Evolutionary conservation across 371 early-diverging fungal species (phyloP).

Genomic region (Zancudomyces culisetae): DNA sequence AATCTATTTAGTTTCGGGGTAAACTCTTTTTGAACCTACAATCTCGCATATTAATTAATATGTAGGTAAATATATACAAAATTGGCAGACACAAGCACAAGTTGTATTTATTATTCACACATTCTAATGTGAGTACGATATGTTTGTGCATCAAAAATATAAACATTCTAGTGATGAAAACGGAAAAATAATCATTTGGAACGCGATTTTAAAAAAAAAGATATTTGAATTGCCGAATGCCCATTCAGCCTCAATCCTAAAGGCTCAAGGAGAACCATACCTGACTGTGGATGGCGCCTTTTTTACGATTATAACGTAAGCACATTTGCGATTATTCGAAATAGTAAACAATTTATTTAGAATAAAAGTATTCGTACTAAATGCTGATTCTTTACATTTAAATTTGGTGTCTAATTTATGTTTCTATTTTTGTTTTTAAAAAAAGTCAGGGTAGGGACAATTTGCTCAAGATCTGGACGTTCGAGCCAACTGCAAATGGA

Average conservation of each 20-base stretch:
- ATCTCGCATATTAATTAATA: no score
- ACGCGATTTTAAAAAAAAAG: background rate
- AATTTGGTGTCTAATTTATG: background rate
- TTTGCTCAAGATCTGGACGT: background rate
- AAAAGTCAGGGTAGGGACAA: constrained; percentile 4
- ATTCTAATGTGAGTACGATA: no score
- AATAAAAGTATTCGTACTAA: background rate
- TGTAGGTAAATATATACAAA: no score
- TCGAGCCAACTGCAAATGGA: background rate
- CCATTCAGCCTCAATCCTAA: background rate
- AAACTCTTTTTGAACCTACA: no score
- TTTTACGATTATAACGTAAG: background rate
- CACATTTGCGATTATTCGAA: background rate
- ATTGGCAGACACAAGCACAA: no score
- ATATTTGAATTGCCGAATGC: background rate
- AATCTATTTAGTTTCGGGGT: no score
- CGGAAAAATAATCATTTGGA: background rate
- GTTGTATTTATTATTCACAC: no score
- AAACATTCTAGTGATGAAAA: background rate
- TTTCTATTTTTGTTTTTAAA: no score
- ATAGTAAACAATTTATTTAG: background rate
- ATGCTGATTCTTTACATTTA: background rate
- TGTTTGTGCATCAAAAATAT: no score
- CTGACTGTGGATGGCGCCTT: background rate
- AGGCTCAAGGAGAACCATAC: background rate